These are phyloP conservation scores for Hortiboletus rubellus DNA, from an alignment of 1,284 basidiomycete species.

Conservation along the genomic window DNA sequence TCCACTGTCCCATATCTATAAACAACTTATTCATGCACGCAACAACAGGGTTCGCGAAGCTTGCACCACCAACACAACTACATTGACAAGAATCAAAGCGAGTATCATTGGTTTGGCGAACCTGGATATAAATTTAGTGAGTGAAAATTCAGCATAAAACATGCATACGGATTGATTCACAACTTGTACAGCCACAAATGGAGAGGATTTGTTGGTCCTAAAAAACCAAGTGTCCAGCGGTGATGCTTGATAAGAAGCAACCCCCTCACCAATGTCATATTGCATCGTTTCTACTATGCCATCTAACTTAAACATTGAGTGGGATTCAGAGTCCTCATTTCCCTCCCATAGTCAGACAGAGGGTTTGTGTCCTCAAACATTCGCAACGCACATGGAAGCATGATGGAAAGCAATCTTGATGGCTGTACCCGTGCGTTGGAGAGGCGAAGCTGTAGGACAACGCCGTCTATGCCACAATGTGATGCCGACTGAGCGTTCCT, in stretches of 20 bases:
- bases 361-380: conserved; percentile 67
- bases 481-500: conserved; percentile 41
- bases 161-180: conserved; percentile 64
- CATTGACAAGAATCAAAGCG: conserved; percentile 82
- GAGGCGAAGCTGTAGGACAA: conserved; percentile 50
- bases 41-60: conserved; percentile 58
- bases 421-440: conserved; percentile 57
- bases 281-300: conserved; percentile 32
- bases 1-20: conserved; percentile 47
- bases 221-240: conserved; percentile 74
- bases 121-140: conserved; percentile 41
- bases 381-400: conserved; percentile 81
- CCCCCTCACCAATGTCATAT: conserved; percentile 35
- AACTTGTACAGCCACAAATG: conserved; percentile 65
- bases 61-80: conserved; percentile 83
- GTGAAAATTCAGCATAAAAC: not conserved
- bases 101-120: conserved; percentile 89
- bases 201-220: conserved; percentile 68
- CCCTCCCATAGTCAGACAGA: conserved; percentile 57
- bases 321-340: conserved; percentile 37
- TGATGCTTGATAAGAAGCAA: conserved; percentile 21
- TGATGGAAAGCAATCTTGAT: conserved; percentile 64
- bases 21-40: conserved; percentile 59
- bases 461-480: conserved; percentile 44
- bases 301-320: conserved; percentile 1